Base-by-base conservation (phyloP, 1,139 yeast species). In the Wickerhamiella infanticola region DNA sequence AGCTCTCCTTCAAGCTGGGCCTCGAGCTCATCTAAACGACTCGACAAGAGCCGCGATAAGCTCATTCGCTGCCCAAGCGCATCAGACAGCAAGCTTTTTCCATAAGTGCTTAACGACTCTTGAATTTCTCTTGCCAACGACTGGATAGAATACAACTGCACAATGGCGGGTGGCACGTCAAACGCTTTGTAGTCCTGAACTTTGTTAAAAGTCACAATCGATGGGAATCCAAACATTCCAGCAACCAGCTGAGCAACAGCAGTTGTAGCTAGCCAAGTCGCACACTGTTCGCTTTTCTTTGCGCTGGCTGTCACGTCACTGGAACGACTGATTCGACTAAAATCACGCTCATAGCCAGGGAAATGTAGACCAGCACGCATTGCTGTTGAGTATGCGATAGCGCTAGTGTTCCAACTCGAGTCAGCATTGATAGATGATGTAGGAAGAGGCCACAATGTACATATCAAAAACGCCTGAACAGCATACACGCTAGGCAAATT, bases 201-300 rank as follows among this genome's bases (percentile, higher is more conserved):
- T 18, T 83, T 73, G 59, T 84, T 94, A 59, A 86, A 84, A 50
- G 79, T 84, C 1, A 83, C 86, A 62, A 86, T 85, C 0, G 94
- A 85, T 0, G 97, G 97, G 58, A 82, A 86, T 23, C 98, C 98
- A 63, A 86, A 86, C 7, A 94, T 81, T 1, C 94, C 78, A 1
- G 95, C 95, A 48, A 88, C 80, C 3, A 81, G 75, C 62, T 90
- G 97, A 1, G 94, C 81, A 0, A 84, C 94, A 31, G 83, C 73
- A 59, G 90, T 90, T 58, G 96, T 85, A 9, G 84, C 74, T n/a
- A 85, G 75, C 98, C 98, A 90, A 0, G 98, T 88, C 50, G 80
- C 72, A 38, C 80, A 71, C 57, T 84, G 94, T 61, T 90, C 97
- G 31, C 74, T 73, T 11, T 81, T 70, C 58, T 82, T 63, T 4